phyloP scores from a whole-genome alignment of 2,329 filamentous ascomycete genomes.

The Harringtonia lauricola region DNA sequence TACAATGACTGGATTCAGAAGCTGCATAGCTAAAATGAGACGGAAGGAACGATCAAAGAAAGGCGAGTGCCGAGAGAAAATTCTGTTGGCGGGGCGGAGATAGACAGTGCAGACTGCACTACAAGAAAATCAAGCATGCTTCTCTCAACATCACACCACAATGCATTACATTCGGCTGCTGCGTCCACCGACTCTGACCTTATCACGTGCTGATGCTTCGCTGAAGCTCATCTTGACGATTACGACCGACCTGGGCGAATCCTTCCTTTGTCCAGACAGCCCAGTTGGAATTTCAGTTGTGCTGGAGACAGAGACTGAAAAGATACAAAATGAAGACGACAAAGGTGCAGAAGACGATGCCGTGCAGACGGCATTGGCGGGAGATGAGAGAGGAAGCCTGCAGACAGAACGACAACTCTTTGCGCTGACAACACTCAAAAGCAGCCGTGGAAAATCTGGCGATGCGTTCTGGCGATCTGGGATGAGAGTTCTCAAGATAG shows the following conservation, averaged over 20 bases:
- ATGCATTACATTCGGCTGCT: conserved; percentile 51
- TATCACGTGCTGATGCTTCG: conserved; percentile 12
- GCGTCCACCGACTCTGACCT: conserved; percentile 30
- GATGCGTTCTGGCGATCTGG: conserved; percentile 18
- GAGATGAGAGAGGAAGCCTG: too few species aligned
- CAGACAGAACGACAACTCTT: conserved; percentile 1
- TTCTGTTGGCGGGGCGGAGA: too few species aligned
- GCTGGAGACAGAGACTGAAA: conserved; percentile 6
- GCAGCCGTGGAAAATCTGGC: background rate
- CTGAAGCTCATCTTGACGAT: conserved; percentile 40
- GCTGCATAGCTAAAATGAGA: too few species aligned
- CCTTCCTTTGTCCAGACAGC: conserved; percentile 34
- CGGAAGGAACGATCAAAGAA: too few species aligned
- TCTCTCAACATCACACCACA: too few species aligned
- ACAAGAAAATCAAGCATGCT: background rate
- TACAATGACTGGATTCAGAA: too few species aligned
- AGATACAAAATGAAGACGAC: background rate
- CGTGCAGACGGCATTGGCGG: too few species aligned
- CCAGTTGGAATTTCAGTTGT: conserved; percentile 30
- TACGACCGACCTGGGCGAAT: conserved; percentile 46
- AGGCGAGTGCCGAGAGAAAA: too few species aligned
- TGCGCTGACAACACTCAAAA: background rate
- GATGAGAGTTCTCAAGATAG: conserved; percentile 24
- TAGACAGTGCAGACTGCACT: background rate
- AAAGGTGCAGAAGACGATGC: background rate